A percentile compares a stretch with the other conserved stretches of the same genome.
These are phyloP conservation scores for Peronospora destructor DNA, from an alignment of 352 stramenopile species.

Conservation along the genomic window DNA sequence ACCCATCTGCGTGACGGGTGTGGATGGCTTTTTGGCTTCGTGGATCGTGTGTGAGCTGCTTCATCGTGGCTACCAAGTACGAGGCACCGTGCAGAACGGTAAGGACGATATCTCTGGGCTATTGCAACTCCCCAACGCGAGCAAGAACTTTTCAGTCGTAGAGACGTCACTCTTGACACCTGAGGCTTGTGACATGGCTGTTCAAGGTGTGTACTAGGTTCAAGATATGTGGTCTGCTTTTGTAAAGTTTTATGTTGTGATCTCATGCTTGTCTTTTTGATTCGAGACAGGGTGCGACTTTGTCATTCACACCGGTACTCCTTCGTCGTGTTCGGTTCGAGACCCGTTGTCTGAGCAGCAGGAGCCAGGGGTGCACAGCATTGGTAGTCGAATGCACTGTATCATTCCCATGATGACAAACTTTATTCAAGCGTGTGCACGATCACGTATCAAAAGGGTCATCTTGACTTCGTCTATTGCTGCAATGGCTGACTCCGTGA, in stretches of 20 bases:
- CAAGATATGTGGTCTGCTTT: conserved; percentile 1
- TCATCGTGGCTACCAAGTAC: conserved; percentile 67
- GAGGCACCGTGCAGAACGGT: conserved; percentile 80
- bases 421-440: conserved; percentile 83
- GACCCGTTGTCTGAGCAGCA: conserved; percentile 80
- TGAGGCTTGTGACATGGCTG: conserved; percentile 80
- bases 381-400: conserved; percentile 86
- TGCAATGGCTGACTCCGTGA: conserved; percentile 77
- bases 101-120: conserved; percentile 82
- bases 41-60: conserved; percentile 84
- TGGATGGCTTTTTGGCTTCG: conserved; percentile 78
- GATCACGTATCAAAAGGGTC: conserved; percentile 72
- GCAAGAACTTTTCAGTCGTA: conserved; percentile 80
- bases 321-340: conserved; percentile 79
- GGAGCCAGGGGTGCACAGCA: conserved; percentile 81
- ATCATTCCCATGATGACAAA: conserved; percentile 91
- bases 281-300: conserved; percentile 64
- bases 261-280: conserved; percentile 4
- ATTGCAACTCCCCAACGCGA: conserved; percentile 54
- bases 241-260: neutral
- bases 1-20: conserved; percentile 80
- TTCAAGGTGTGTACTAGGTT: conserved; percentile 42
- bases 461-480: conserved; percentile 82
- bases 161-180: conserved; percentile 84
- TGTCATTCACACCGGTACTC: conserved; percentile 85